Conservation (phyloP, 768 basidiomycete genomes). For the Sporobolomyces phaffii region DNA sequence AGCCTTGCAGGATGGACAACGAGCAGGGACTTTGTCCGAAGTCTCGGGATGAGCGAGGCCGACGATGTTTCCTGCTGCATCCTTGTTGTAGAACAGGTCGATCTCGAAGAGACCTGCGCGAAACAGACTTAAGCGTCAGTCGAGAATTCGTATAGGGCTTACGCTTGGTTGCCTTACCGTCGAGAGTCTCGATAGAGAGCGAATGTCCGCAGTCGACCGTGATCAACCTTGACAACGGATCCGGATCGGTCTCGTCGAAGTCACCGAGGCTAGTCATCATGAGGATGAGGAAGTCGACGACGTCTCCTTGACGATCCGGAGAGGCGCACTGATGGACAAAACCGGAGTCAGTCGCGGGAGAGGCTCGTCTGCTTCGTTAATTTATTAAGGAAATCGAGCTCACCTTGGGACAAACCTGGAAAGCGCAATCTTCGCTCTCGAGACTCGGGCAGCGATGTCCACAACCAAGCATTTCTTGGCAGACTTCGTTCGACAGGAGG, state of each 20-base stretch:
- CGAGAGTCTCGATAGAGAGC: constrained; percentile 67
- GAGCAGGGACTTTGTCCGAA: constrained; percentile 51
- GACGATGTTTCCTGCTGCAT: constrained; percentile 50
- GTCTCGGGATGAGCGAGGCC: constrained; percentile 51
- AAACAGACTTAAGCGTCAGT: not conserved
- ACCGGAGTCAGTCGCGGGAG: not conserved
- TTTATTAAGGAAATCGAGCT: not conserved
- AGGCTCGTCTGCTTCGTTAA: no score
- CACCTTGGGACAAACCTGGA: constrained; percentile 53
- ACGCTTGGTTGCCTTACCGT: constrained; percentile 41
- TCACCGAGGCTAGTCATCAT: constrained; percentile 55
- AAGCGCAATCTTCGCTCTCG: constrained; percentile 60
- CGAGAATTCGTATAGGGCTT: not conserved
- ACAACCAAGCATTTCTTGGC: constrained; percentile 53
- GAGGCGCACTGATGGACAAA: not conserved
- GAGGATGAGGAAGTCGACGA: constrained; percentile 61
- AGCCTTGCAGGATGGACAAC: constrained; percentile 60
- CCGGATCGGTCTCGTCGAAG: constrained; percentile 52
- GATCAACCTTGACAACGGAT: constrained; percentile 49
- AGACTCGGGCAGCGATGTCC: constrained; percentile 67
- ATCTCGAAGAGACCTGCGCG: constrained; percentile 53
- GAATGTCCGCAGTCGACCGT: constrained; percentile 60
- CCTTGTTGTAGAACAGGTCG: constrained; percentile 52
- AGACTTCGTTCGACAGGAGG: constrained; percentile 60
- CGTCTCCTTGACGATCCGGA: constrained; percentile 43